Base-by-base conservation (phyloP, 371 early-diverging fungal genomes). In the Amoeboaphelidium protococcarum region DNA sequence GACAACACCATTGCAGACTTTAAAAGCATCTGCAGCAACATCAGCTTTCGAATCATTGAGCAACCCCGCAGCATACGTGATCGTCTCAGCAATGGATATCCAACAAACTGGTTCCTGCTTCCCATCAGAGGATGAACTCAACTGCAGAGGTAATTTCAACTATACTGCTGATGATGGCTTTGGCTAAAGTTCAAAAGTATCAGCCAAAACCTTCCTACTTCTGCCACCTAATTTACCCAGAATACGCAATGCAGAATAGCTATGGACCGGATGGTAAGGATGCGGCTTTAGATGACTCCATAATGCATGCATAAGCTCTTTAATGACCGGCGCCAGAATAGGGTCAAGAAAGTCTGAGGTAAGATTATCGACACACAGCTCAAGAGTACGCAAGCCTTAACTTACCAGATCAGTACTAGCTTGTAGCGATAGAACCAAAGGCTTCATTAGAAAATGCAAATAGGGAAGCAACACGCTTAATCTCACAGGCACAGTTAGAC, bases 351-450 rank as follows among this genome's bases (percentile, higher is more conserved):
- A 92, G 48, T 95, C 95, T 26, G 83, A 82, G 1, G 87, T 91
- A 23, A 98, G 58, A 53, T 95, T 95, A 58, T 98, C 99, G 42
- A 95, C 82, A 59, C 95, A 96, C 2, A 91, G 68, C 60, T 98
- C 98, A 47, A 98, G 72, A 0, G 91, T 94, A 27, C 96, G 74
- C 46, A 98, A 63, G 2, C 91, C 95, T 59, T 94, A 92, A 23
- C 73, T 78, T 6, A 90, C 88, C 4, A 96, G 71, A 23, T 92
- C 89, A 13, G 82, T 73, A 31, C 83, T 82, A 0, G 86, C 75
- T 54, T 85, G 77, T 16, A 98, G 67, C 0, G 99, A 89, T 45
- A 87, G 62, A 1, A 91, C 84, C 6, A 98, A 68, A 13, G 98
- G 95, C 41, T 81, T 80, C 92, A 95, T 90, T 54, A 98, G 56